Percentiles rank a stretch among this genome's conserved stretches.
These are phyloP conservation scores for Colletotrichum lupini DNA, from an alignment of 2,329 filamentous ascomycete genomes.

Conservation along the genomic window DNA sequence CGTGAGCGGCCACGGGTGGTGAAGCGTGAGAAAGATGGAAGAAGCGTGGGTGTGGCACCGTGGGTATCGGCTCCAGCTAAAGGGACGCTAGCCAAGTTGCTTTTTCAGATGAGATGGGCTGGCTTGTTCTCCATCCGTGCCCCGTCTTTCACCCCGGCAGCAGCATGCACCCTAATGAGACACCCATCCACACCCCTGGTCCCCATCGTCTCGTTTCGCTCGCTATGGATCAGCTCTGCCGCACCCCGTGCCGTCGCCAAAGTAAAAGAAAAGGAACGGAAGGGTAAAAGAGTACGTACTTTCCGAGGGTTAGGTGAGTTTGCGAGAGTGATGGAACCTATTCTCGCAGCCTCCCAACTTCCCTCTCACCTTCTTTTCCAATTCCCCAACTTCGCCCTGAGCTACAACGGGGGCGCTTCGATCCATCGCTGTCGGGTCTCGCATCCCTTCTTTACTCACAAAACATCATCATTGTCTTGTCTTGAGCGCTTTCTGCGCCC, in stretches of 20 bases:
- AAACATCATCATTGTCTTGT: constrained; percentile 30
- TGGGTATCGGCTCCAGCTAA: constrained; percentile 5
- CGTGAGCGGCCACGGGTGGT: not conserved
- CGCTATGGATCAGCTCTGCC: constrained; percentile 1
- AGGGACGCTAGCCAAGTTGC: constrained; percentile 2
- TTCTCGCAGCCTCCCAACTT: constrained; percentile 50
- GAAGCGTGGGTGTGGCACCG: not conserved
- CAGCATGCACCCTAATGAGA: constrained; percentile 1
- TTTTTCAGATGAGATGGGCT: constrained; percentile 31
- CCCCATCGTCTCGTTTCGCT: constrained; percentile 30
- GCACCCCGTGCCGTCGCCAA: constrained; percentile 20
- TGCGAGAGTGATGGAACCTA: constrained; percentile 45
- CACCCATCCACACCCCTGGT: constrained; percentile 7
- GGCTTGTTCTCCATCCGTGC: constrained; percentile 11
- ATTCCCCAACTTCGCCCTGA: constrained; percentile 42
- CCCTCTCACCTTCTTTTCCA: constrained; percentile 48
- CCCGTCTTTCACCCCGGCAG: not conserved
- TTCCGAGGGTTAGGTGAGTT: constrained; percentile 57
- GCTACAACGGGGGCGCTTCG: constrained; percentile 32
- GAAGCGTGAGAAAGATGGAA: not conserved
- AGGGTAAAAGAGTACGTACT: constrained; percentile 23
- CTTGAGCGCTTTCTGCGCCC: constrained; percentile 1
- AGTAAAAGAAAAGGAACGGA: constrained; percentile 24
- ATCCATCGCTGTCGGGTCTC: constrained; percentile 34
- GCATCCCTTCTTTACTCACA: constrained; percentile 37